Evolutionary conservation across 768 basidiomycete species (phyloP).

Genomic region (Mycena albidolilacea): DNA sequence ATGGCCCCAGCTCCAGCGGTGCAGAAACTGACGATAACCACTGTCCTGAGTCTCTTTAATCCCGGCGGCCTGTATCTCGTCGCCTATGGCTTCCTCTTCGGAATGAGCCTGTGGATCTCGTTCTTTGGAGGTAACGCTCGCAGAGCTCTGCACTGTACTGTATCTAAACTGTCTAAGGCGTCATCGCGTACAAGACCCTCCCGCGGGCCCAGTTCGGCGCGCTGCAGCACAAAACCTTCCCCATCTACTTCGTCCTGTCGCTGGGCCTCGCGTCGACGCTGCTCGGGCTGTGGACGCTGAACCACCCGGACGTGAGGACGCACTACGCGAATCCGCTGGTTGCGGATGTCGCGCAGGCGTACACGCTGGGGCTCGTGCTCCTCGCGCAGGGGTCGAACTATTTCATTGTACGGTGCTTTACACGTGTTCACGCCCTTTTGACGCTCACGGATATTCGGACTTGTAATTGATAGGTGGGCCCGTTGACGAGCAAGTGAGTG

Average conservation of each 20-base stretch:
- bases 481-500: constrained; percentile 76
- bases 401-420: constrained; percentile 55
- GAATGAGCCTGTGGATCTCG: constrained; percentile 83
- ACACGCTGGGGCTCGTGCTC: constrained; percentile 64
- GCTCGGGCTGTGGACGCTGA: constrained; percentile 69
- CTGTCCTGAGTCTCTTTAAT: constrained; percentile 49
- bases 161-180: constrained; percentile 52
- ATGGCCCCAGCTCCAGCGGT: constrained; percentile 25
- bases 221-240: constrained; percentile 83
- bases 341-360: constrained; percentile 78
- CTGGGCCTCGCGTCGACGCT: constrained; percentile 69
- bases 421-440: neutral
- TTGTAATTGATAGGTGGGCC: constrained; percentile 60
- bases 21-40: constrained; percentile 54
- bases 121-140: constrained; percentile 70
- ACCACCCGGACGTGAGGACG: constrained; percentile 68
- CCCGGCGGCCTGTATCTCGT: constrained; percentile 64
- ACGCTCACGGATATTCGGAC: neutral
- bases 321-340: constrained; percentile 62
- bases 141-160: neutral
- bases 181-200: constrained; percentile 73
- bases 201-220: constrained; percentile 81
- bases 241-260: constrained; percentile 79
- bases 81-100: constrained; percentile 75
- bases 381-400: constrained; percentile 72